Base-by-base conservation (phyloP, 1,139 yeast species). In the Taphrina pruni region DNA sequence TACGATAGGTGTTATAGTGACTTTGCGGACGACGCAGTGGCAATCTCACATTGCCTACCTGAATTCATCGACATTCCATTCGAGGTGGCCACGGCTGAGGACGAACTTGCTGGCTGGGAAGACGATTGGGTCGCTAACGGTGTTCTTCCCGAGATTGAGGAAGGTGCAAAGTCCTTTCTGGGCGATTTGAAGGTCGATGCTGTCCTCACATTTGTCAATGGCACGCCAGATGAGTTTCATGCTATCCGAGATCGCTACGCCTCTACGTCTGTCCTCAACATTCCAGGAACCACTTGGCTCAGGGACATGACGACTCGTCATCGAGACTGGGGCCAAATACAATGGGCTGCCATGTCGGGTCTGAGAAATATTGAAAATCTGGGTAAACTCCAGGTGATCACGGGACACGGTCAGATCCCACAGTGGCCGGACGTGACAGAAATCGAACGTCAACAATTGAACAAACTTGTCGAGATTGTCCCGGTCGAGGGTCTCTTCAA, bases 301-400 rank as follows among this genome's bases (percentile, higher is more conserved):
- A 9, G 14, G n/a, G 14, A 45, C 21, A 9, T n/a, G n/a, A 9
- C 14, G 50, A n/a, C 50, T 9, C 8, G 50, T 9, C 21, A 45
- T 45, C 8, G 50, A 14, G 50, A 45, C 8, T 45, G 50, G 50
- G 8, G n/a, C n/a, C 50, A 45, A n/a, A n/a, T 45, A 9, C 50
- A 45, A n/a, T 45, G 50, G 50, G 50, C 50, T n/a, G 50, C 50
- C 8, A 9, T 45, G n/a, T 45, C 50, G 7, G 8, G 50, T n/a
- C 50, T 45, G n/a, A 45, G 14, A n/a, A 45, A 45, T 17, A 45
- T 45, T n/a, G 8, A 45, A 17, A 45, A 45, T 14, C 50, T 45
- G n/a, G 14, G 14, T n/a, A 9, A n/a, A 7, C n/a, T 45, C 20
- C 8, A 45, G 50, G n/a, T 45, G 21, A 9, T 45, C 50, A 45